Evolutionary conservation across 73 alveolate genomes (phyloP), one percentile per base, ranked within the genome.

Genomic region (Paramecium octaurelia): DNA sequence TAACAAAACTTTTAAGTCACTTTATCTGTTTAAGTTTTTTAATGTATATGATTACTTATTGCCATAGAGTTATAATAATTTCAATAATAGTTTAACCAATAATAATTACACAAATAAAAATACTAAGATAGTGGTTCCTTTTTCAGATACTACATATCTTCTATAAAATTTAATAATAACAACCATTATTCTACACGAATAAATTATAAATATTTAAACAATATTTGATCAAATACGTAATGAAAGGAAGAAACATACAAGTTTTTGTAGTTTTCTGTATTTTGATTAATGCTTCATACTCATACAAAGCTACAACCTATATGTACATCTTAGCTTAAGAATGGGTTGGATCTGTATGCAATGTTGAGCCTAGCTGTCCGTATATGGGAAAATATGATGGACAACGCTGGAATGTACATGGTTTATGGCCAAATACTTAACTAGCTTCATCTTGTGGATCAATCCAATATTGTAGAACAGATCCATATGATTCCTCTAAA

Each of bases 331-430:
- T 86, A 59, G 93, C 80, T 7, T 57, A 68, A 43, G 93, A 88
- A 69, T 88, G 93, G 93, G 86, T 80, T 88, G 93, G 93, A 16
- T 60, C 93, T 64, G 89, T 88, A 2, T 88, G 93, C 50, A 6
- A 69, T 10, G 29, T 43, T 35, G 86, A 88, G 20, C 57, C 44
- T 18, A 48, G 93, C 29, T 68, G 57, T 12, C 42, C 68, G 20
- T 59, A 36, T 69, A 60, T 88, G 86, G 93, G 93, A 31, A 68
- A 60, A 14, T 88, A 48, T 59, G 93, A 88, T 40, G 89, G 50
- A 43, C 16, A 40, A 36, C 73, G 86, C 2, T 88, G 85, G 89
- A 88, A 88, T 88, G 23, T 88, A 16, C 93, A 88, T 43, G 93
- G 93, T 20, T 69, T 88, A n/a, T 88, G 93, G 93, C 93, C 93